phyloP scores from a whole-genome alignment of 129 eudicot species.

The Chrysanthemum makinoi region DNA sequence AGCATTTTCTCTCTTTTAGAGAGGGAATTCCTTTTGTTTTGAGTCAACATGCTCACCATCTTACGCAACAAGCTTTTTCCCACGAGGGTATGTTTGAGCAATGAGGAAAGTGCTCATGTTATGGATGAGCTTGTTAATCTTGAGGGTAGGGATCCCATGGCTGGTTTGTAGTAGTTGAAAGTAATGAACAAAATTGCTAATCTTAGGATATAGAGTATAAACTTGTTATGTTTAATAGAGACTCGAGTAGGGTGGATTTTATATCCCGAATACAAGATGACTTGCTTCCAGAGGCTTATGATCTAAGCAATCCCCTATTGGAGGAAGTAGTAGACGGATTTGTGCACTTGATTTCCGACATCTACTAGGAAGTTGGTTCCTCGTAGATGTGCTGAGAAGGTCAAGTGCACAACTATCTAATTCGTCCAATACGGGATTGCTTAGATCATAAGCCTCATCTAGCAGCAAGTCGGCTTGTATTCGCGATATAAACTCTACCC shows the following conservation, averaged over 20 bases:
- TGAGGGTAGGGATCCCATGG: background rate
- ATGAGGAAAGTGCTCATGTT: background rate
- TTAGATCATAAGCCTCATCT: background rate
- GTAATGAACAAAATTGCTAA: background rate
- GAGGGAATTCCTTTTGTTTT: too few species aligned
- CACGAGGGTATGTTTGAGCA: too few species aligned
- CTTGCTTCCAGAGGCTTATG: too few species aligned
- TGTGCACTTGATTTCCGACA: background rate
- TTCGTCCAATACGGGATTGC: background rate
- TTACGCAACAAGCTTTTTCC: too few species aligned
- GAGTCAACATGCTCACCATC: background rate
- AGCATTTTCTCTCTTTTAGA: too few species aligned
- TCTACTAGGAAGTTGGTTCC: background rate
- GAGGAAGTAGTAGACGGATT: background rate
- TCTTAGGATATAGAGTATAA: background rate
- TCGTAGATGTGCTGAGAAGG: background rate
- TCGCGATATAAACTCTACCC: background rate
- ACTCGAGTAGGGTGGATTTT: too few species aligned
- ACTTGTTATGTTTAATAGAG: too few species aligned
- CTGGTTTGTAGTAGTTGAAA: background rate
- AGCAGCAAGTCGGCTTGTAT: background rate
- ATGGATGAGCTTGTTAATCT: background rate
- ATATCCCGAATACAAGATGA: background rate
- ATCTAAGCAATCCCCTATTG: background rate
- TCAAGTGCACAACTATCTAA: background rate